Conservation (phyloP, 768 basidiomycete species). For the Termitomyces sp. region DNA sequence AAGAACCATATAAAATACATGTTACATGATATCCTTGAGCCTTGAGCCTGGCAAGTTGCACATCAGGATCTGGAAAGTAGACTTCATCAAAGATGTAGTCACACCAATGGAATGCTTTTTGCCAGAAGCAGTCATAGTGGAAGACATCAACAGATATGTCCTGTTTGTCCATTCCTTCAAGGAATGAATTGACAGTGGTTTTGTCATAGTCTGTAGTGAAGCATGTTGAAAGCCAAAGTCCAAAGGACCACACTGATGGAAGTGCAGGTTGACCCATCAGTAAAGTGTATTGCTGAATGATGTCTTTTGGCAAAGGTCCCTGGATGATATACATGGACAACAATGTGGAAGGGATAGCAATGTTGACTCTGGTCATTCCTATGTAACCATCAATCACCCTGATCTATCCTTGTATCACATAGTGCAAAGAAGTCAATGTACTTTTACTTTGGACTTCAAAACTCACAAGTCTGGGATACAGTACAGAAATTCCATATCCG, state of each 20-base stretch:
- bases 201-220: constrained; percentile 45
- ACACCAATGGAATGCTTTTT: neutral
- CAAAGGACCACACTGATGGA: constrained; percentile 47
- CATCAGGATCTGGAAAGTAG: no score
- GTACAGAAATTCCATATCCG: constrained; percentile 46
- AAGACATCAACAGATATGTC: constrained; percentile 38
- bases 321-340: constrained; percentile 29
- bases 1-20: constrained; percentile 7
- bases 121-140: constrained; percentile 47
- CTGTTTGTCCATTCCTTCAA: constrained; percentile 39
- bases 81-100: no score
- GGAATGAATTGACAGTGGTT: constrained; percentile 40
- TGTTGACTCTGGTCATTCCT: no score
- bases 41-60: no score
- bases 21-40: neutral
- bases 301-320: no score
- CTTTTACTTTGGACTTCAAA: no score
- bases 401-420: no score
- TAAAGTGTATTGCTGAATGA: constrained; percentile 24
- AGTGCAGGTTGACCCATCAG: constrained; percentile 38
- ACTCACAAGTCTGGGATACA: constrained; percentile 22
- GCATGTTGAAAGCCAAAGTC: constrained; percentile 46
- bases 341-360: constrained; percentile 37
- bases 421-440: no score
- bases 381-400: constrained; percentile 15